phyloP scores from a whole-genome alignment of 2,329 filamentous ascomycete species.

The Blastomyces emzantsi region DNA sequence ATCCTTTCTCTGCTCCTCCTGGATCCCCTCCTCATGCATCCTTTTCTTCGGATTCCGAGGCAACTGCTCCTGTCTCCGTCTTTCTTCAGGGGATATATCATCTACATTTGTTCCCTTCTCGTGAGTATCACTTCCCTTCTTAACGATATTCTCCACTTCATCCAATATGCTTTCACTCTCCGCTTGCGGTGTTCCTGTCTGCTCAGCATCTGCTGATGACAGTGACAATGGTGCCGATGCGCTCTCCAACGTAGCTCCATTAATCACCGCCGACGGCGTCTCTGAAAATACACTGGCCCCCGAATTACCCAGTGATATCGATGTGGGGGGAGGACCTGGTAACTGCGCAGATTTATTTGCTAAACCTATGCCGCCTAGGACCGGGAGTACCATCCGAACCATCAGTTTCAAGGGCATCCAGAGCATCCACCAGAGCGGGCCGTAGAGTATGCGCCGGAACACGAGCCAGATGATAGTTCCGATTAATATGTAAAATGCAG shows the following conservation, averaged over 20 bases:
- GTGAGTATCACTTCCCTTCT: constrained; percentile 18
- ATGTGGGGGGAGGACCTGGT: constrained; percentile 18
- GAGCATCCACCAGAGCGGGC: constrained; percentile 80
- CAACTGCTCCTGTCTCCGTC: constrained; percentile 28
- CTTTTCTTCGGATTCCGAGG: constrained; percentile 42
- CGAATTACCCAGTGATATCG: constrained; percentile 17
- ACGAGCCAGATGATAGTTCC: constrained; percentile 75
- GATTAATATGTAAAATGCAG: constrained; percentile 71
- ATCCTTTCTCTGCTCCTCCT: constrained; percentile 19
- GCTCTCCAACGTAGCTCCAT: neutral
- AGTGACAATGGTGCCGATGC: neutral
- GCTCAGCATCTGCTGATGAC: neutral
- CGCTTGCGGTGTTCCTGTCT: neutral
- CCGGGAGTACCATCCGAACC: constrained; percentile 50
- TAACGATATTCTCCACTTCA: constrained; percentile 34
- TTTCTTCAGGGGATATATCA: constrained; percentile 30
- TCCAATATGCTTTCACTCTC: constrained; percentile 33
- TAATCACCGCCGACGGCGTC: neutral
- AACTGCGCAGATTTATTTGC: neutral
- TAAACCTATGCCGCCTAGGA: constrained; percentile 35
- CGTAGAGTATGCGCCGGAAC: constrained; percentile 76
- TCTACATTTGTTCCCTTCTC: constrained; percentile 25
- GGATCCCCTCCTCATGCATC: constrained; percentile 38
- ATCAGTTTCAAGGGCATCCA: constrained; percentile 68
- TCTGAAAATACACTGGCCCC: neutral